Base-by-base conservation (phyloP, 1,284 basidiomycete species). In the Cryptococcus jaspeensis region DNA sequence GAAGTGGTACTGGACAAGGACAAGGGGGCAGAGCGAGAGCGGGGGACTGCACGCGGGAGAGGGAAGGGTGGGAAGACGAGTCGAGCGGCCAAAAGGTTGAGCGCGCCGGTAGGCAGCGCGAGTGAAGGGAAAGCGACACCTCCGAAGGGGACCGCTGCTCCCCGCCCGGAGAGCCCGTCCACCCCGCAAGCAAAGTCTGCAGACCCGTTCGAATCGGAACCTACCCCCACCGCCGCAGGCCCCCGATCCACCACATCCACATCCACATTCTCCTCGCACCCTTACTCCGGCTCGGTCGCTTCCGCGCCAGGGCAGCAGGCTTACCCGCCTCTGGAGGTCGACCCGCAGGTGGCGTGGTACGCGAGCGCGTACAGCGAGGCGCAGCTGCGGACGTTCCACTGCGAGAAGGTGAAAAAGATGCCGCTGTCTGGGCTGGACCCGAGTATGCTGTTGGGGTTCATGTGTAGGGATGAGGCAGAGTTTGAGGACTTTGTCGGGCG, bases 401-500 rank as follows among this genome's bases (percentile, higher is more conserved):
- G 92, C 72, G 93, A 97, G 25, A 85, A 88, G 20, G 87, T 97
- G 43, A 83, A 91, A 71, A 93, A 94, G 82, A 93, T 98, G 90
- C 88, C 89, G 0, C 78, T 98, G 46, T 85, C 85, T 39, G 87
- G 87, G n/a, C 78, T 99, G 52, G 95, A 98, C 72, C 95, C 96
- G 12, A 95, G 92, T 69, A 98, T 99, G 95, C 80, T 99, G 9
- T 81, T 98, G 53, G 94, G 94, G 16, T 97, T 99, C 75, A 72
- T 98, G 63, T 87, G 89, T 70, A 84, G 84, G 63, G 84, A 89
- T 70, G 88, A 92, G 75, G 80, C 76, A 20, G 92, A 95, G 53
- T 95, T 92, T 87, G 76, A 81, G 15, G 92, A 96, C 76, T 85
- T 98, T 58, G 83, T 86, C 62, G 80, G 78, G 50, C 82, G 92